A percentile compares a stretch with the other conserved stretches of the same genome.
Evolutionary conservation across 2,329 filamentous ascomycete genomes (phyloP).

Genomic region (Colletotrichum nymphaeae): DNA sequence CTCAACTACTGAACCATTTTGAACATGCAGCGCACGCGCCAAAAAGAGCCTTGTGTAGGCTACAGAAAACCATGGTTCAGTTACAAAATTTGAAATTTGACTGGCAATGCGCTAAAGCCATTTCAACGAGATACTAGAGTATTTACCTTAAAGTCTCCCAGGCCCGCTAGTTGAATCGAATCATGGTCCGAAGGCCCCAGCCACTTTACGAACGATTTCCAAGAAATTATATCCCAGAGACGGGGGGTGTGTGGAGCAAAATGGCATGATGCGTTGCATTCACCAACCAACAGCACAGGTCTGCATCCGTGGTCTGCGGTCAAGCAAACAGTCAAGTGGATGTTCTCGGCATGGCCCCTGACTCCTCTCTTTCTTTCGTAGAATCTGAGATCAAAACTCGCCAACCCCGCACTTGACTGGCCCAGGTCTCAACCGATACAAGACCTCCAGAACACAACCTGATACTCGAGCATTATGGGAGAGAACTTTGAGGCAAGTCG

Average conservation of each 20-base stretch:
- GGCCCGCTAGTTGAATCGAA: too few species aligned
- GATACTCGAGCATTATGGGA: not conserved
- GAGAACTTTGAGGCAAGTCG: not conserved
- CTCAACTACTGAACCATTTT: too few species aligned
- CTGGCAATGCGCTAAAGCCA: too few species aligned
- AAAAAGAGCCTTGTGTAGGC: too few species aligned
- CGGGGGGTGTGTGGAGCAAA: not conserved
- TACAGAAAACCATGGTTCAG: too few species aligned
- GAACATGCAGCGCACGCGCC: too few species aligned
- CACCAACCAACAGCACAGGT: not conserved
- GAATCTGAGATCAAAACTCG: not conserved
- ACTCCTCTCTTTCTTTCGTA: not conserved
- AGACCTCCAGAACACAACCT: not conserved
- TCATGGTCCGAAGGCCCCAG: too few species aligned
- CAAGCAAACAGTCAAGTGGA: not conserved
- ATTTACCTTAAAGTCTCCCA: too few species aligned
- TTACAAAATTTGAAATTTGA: too few species aligned
- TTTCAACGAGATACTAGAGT: too few species aligned
- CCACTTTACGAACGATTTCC: too few species aligned
- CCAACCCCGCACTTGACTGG: not conserved
- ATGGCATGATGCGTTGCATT: not conserved
- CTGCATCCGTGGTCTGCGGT: not conserved
- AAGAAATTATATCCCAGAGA: not conserved
- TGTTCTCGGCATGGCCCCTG: not conserved
- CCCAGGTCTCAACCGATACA: not conserved